phyloP scores from a whole-genome alignment of 164 flowering plant genomes.

The Tetracentron sinense region DNA sequence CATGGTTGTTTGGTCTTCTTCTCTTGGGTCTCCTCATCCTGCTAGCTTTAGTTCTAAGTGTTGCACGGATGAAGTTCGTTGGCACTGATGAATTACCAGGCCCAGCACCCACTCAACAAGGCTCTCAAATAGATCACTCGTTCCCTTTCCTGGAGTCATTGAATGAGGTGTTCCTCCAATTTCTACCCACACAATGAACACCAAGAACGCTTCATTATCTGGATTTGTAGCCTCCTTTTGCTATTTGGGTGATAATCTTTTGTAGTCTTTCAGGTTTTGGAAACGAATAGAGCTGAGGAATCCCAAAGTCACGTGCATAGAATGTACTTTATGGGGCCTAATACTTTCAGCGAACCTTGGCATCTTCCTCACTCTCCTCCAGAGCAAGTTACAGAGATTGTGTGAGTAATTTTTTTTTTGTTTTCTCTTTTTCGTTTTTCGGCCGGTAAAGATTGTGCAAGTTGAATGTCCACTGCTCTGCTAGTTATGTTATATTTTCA shows the following conservation, averaged over 20 bases:
- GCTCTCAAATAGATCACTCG: conserved; percentile 79
- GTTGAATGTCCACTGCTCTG: conserved; percentile 2
- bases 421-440: neutral
- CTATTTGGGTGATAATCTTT: conserved; percentile 1
- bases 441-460: neutral
- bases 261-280: conserved; percentile 61
- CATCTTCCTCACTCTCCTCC: conserved; percentile 91
- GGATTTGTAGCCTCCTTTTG: neutral
- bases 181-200: conserved; percentile 3
- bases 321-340: conserved; percentile 87
- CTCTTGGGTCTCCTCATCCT: conserved; percentile 72
- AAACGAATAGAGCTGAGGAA: conserved; percentile 83
- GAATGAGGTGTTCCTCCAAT: conserved; percentile 59
- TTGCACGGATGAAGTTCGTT: conserved; percentile 81
- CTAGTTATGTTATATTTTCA: neutral
- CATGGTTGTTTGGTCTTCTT: conserved; percentile 85
- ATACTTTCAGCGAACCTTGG: conserved; percentile 94
- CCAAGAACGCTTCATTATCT: too few relatives aligned
- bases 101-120: conserved; percentile 57
- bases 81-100: conserved; percentile 75
- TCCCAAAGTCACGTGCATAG: conserved; percentile 90
- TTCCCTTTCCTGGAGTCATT: conserved; percentile 91
- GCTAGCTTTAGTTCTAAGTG: conserved; percentile 87
- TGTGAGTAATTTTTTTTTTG: conserved; percentile 56
- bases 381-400: conserved; percentile 76